Percentiles rank a stretch among this genome's conserved stretches.
Evolutionary conservation across 1,284 basidiomycete genomes (phyloP).

Genomic region (Heterobasidion occidentale): DNA sequence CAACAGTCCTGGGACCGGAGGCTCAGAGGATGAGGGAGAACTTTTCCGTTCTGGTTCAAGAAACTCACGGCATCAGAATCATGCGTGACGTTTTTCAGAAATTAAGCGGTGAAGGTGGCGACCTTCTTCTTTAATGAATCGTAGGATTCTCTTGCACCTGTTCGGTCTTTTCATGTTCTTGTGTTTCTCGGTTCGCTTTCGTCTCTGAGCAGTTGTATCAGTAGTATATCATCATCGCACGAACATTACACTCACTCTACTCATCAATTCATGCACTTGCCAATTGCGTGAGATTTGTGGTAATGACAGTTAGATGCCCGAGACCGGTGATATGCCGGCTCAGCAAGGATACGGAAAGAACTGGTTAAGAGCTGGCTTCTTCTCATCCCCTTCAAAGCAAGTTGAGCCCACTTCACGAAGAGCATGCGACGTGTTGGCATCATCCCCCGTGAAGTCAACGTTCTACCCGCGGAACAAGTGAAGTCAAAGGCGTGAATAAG

Average conservation of each 20-base stretch:
- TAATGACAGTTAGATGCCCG: not conserved
- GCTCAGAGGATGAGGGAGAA: conserved; percentile 2
- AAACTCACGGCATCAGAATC: not conserved
- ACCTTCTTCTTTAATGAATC: not conserved
- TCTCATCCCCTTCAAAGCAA: not conserved
- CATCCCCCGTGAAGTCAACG: not conserved
- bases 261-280: not conserved
- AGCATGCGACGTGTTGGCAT: not conserved
- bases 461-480: not conserved
- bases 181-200: not conserved
- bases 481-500: not conserved
- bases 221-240: not conserved
- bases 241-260: not conserved
- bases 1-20: not conserved
- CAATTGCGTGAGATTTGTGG: not conserved
- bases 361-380: too few relatives aligned
- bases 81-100: not conserved
- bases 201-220: conserved; percentile 1
- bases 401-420: not conserved
- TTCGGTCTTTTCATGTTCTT: not conserved
- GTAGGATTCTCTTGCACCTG: not conserved
- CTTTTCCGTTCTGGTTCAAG: not conserved
- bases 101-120: not conserved
- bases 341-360: too few relatives aligned
- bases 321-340: not conserved